Percentiles rank a stretch among this genome's conserved stretches.
These are phyloP conservation scores for Stropharia rugosoannulata DNA, from an alignment of 768 basidiomycete species.

Conservation along the genomic window DNA sequence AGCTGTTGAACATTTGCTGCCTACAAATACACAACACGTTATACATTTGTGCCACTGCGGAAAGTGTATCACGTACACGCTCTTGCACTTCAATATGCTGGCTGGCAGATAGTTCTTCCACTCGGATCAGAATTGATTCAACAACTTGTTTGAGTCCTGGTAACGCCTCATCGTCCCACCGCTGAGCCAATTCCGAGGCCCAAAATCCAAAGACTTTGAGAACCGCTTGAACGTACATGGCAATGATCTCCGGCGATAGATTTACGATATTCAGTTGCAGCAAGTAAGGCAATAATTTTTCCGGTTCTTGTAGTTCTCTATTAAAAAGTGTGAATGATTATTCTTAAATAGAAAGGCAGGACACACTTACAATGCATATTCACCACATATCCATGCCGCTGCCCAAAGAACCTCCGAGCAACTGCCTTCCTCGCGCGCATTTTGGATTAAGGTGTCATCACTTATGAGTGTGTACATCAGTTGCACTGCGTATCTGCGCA, in stretches of 20 bases:
- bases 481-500: slow-evolving; percentile 77
- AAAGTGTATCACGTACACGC: slow-evolving; percentile 51
- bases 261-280: slow-evolving; percentile 57
- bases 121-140: slow-evolving; percentile 55
- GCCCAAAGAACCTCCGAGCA: slow-evolving; percentile 90
- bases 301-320: slow-evolving; percentile 79
- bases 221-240: slow-evolving; percentile 80
- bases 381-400: slow-evolving; percentile 95
- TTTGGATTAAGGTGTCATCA: slow-evolving; percentile 73
- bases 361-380: slow-evolving; percentile 78
- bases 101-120: slow-evolving; percentile 57
- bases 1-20: slow-evolving; percentile 80
- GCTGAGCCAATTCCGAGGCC: slow-evolving; percentile 70
- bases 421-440: slow-evolving; percentile 65
- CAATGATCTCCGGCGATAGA: slow-evolving; percentile 62
- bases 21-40: slow-evolving; percentile 34
- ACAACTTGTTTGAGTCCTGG: slow-evolving; percentile 64
- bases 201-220: slow-evolving; percentile 88
- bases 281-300: slow-evolving; percentile 70
- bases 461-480: slow-evolving; percentile 79
- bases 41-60: not conserved
- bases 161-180: slow-evolving; percentile 76
- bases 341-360: slow-evolving; percentile 1
- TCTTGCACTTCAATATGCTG: slow-evolving; percentile 90
- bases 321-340: slow-evolving; percentile 2